Evolutionary conservation across 2,329 filamentous ascomycete genomes (phyloP).

Genomic region (Ceratocystis harringtonii): DNA sequence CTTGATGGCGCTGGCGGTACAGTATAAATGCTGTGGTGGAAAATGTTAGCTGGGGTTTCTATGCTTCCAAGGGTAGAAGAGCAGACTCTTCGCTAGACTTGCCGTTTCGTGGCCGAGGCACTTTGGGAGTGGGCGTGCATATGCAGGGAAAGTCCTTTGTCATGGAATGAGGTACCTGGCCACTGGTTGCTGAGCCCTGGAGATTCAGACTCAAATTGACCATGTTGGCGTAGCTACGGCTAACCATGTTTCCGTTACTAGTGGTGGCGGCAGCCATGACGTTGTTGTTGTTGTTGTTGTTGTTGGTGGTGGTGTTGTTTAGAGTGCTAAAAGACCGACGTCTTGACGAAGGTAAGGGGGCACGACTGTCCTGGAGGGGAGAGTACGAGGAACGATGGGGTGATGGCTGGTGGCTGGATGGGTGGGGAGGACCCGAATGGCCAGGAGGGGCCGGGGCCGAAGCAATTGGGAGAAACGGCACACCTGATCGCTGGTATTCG

Average conservation of each 20-base stretch:
- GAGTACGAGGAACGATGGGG: constrained; percentile 2
- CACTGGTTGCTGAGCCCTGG: constrained; percentile 21
- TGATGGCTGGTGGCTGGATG: neutral
- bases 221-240: constrained; percentile 25
- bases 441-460: neutral
- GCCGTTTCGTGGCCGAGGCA: constrained; percentile 46
- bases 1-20: constrained; percentile 86
- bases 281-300: neutral
- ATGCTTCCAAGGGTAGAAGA: constrained; percentile 4
- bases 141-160: constrained; percentile 35
- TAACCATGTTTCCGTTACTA: constrained; percentile 1
- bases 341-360: neutral
- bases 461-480: neutral
- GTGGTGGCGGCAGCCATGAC: constrained; percentile 2
- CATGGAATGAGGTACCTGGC: constrained; percentile 16
- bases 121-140: constrained; percentile 41
- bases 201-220: constrained; percentile 26
- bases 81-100: constrained; percentile 22
- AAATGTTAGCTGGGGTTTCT: neutral
- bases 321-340: neutral
- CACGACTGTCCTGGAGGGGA: constrained; percentile 2
- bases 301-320: neutral
- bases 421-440: neutral
- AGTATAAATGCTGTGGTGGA: constrained; percentile 72
- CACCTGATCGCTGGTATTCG: constrained; percentile 6